Base-by-base conservation (phyloP, 1,284 basidiomycete genomes). In the Moesziomyces sp. region DNA sequence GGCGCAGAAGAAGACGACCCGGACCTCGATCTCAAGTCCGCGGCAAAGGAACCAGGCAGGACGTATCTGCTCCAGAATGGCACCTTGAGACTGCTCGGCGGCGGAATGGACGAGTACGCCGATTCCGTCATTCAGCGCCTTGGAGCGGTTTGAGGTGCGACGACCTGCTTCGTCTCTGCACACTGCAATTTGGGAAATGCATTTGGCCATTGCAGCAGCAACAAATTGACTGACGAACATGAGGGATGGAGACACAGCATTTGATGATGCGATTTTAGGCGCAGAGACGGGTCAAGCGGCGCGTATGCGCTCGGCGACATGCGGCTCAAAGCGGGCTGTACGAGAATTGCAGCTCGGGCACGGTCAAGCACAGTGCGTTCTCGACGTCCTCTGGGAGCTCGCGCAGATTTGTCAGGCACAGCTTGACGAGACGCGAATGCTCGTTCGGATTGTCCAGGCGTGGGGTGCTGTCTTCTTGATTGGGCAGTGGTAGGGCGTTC, bases 61-160 rank as follows among this genome's bases (percentile, higher is more conserved):
- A 86, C 87, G 6, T 88, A 85, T 58, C 78, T 86, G 46, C 85
- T 88, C 11, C 83, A 86, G 19, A 83, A 85, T 46, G 86, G 85
- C 1, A 85, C 83, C 61, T 75, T 88, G 21, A 85, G 85, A 63
- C 52, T 82, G 47, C 73, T 88, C 55, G 83, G 84, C 13, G 84
- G 84, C 16, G 87, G 87, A 2, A 85, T 87, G 84, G 82, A 86
- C 86, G 82, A 84, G 46, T 84, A 85, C 51, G 84, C 85, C 7
- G 81, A 83, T 9, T 83, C 82, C 42, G 83, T 84, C 77, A 84
- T 74, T 24, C 50, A 60, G 44, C 52, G 38, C 5, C 46, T 68
- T 2, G 63, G 55, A 2, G 23, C 52, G 23, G 40, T 38, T 19
- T 67, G n/a, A 54, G 14, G 1, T 14, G 3, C 13, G 14, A 14